Evolutionary conservation across 2,329 filamentous ascomycete species (phyloP).

Genomic region (Teratosphaeria epicoccoides): DNA sequence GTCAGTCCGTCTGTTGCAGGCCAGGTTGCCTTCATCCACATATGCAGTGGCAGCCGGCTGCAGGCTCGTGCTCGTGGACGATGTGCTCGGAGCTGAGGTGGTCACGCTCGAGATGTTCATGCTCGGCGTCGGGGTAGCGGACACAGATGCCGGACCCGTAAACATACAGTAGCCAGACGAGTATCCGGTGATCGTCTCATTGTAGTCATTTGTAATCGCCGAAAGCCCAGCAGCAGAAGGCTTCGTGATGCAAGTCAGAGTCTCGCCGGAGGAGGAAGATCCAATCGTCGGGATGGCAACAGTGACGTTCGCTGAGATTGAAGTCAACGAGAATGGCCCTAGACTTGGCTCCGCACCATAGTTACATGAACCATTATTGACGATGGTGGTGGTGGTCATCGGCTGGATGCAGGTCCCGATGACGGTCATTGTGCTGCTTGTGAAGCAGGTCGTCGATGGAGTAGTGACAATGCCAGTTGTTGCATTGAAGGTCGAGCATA

Average conservation of each 20-base stretch:
- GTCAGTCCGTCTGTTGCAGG: neutral
- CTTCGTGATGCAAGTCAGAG: neutral
- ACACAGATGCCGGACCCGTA: neutral
- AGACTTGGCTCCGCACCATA: neutral
- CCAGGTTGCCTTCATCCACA: neutral
- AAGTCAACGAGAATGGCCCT: neutral
- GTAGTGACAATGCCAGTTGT: neutral
- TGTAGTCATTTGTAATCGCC: neutral
- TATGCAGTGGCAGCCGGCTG: neutral
- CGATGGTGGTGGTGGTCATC: neutral
- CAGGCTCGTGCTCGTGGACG: neutral
- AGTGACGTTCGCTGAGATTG: neutral
- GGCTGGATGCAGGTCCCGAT: neutral
- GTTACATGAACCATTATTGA: neutral
- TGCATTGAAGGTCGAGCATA: neutral
- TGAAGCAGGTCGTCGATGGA: neutral
- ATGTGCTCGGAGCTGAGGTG: neutral
- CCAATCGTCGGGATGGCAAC: neutral
- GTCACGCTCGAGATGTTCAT: neutral
- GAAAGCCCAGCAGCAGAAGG: neutral
- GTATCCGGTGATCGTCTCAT: neutral
- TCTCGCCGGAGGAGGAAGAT: neutral
- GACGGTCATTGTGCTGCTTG: neutral
- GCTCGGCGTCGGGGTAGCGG: neutral
- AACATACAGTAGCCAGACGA: neutral